A percentile compares a stretch with the other conserved stretches of the same genome.
Conservation (phyloP, 1,139 yeast genomes). For the Debaryomyces udenii region DNA sequence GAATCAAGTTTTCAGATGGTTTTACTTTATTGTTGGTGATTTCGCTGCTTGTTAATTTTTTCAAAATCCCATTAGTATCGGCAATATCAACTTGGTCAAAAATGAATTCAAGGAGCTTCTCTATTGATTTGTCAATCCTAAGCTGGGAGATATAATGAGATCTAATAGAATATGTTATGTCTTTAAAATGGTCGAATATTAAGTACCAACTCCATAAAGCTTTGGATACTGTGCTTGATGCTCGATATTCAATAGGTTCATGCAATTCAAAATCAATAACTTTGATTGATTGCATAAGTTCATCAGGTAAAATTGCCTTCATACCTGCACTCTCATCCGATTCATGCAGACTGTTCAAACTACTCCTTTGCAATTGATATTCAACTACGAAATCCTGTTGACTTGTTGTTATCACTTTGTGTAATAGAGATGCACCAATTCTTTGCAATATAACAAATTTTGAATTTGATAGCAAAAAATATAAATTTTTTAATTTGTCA, state of each 20-base stretch:
- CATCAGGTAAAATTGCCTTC: constrained; percentile 38
- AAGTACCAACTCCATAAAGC: constrained; percentile 76
- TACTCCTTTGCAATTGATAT: constrained; percentile 51
- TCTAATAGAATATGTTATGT: constrained; percentile 66
- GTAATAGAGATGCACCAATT: constrained; percentile 39
- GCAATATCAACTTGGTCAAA: constrained; percentile 52
- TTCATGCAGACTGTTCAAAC: constrained; percentile 16
- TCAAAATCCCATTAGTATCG: constrained; percentile 28
- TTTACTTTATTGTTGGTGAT: constrained; percentile 15
- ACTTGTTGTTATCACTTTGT: constrained; percentile 31
- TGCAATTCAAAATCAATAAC: constrained; percentile 11
- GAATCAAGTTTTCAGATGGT: constrained; percentile 20
- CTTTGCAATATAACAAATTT: constrained; percentile 36
- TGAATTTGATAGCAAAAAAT: constrained; percentile 24
- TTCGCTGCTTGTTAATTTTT: constrained; percentile 23
- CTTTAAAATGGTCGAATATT: constrained; percentile 63
- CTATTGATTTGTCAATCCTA: constrained; percentile 48
- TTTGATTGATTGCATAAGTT: constrained; percentile 29
- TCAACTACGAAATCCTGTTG: constrained; percentile 67
- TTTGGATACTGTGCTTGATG: constrained; percentile 34
- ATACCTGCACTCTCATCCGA: constrained; percentile 22
- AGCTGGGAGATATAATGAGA: constrained; percentile 62
- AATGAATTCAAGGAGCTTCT: constrained; percentile 50
- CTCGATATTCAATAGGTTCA: constrained; percentile 40
- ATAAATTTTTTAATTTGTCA: constrained; percentile 22